Percentiles rank a stretch among this genome's conserved stretches.
These are phyloP conservation scores for Colletotrichum sp. DNA, from an alignment of 2,329 filamentous ascomycete genomes.

Conservation along the genomic window DNA sequence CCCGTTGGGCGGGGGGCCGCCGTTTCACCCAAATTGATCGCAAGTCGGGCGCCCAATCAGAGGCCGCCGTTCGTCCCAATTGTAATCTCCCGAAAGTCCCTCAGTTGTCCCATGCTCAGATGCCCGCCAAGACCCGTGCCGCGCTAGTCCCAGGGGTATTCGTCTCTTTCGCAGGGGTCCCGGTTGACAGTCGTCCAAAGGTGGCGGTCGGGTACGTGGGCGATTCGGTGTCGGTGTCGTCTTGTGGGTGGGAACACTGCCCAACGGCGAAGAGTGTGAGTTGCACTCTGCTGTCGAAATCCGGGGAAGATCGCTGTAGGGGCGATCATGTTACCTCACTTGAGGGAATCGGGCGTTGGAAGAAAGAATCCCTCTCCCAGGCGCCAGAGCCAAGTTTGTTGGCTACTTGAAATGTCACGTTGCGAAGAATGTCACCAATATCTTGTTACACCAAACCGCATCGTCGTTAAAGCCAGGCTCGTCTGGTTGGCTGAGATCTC, in stretches of 20 bases:
- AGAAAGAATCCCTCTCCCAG: not conserved
- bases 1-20: not conserved
- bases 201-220: not conserved
- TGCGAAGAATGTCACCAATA: not conserved
- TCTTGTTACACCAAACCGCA: conserved; percentile 5
- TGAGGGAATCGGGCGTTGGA: not conserved
- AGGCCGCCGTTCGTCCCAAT: not conserved
- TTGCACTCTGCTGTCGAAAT: not conserved
- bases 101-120: not conserved
- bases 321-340: conserved; percentile 10
- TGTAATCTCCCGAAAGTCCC: conserved; percentile 18
- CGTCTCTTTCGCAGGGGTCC: not conserved
- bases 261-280: not conserved
- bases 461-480: conserved; percentile 22
- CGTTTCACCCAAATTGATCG: conserved; percentile 18
- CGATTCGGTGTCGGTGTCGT: not conserved
- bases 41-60: not conserved
- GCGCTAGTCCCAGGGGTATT: not conserved
- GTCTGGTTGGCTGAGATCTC: not conserved
- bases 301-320: not conserved
- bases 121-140: not conserved
- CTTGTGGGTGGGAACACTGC: not conserved
- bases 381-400: not conserved
- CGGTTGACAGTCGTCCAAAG: not conserved
- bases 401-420: not conserved